Base-by-base conservation (phyloP, 2,329 filamentous ascomycete genomes). In the Talaromyces sp. region DNA sequence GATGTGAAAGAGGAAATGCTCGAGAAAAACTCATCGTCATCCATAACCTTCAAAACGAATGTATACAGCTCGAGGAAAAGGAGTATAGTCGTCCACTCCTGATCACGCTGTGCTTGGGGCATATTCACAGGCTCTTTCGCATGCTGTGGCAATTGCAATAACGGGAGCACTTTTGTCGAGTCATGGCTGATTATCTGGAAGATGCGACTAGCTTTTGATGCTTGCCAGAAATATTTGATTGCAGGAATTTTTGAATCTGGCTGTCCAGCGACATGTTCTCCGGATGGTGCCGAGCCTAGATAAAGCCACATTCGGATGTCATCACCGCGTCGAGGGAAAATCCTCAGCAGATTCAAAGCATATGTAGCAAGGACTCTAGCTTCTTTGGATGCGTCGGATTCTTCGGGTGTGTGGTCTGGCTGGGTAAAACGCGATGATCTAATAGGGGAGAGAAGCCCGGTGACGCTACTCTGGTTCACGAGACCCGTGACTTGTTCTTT, bases 281-380 rank as follows among this genome's bases (percentile, higher is more conserved):
- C 55, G 17, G 59, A 75, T 56, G 58, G 67, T 4, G 89, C 79
- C 39, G 88, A 85, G 0, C 91, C 89, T 36, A 94, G 80, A 66
- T 94, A 97, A 1, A 97, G 78, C 76, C 91, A 93, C 90, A 97
- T 96, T 19, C 92, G 87, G 55, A 97, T 95, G 54, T 97, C 91
- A 65, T 97, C 92, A 3, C 86, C 87, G 54, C 85, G 82, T 6
- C 81, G 77, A 8, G 93, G 91, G 60, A 97, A 97, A 63, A 91
- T 92, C 53, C 89, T 85, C 3, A 97, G 77, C 3, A 99, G 76
- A 0, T 90, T 92, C 35, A 97, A 78, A 2, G 91, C 90, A 67
- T 96, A 97, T 24, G 88, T 90, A 11, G 93, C 91, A 35, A 96
- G 78, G 11, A 90, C 77, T 61, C 87, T 88, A 2, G 89, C 87